phyloP scores from a whole-genome alignment of 2,329 filamentous ascomycete species.

The Neopestalotiopsis rosae region DNA sequence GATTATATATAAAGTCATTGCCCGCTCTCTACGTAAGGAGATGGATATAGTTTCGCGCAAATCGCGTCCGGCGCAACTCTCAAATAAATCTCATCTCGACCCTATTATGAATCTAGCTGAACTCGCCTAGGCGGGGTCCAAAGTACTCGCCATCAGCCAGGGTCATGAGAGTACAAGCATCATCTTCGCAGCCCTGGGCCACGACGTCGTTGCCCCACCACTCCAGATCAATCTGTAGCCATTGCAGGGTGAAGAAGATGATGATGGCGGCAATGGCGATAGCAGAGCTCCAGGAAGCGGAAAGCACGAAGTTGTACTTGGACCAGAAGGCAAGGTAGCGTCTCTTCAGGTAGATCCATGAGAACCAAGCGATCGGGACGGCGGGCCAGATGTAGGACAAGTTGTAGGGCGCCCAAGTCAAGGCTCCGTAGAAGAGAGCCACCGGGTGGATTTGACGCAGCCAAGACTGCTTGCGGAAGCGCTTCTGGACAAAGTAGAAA shows the following conservation, averaged over 20 bases:
- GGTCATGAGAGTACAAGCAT: constrained; percentile 42
- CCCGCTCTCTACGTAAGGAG: background rate
- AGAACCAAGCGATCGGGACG: constrained; percentile 49
- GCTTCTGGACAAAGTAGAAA: constrained; percentile 36
- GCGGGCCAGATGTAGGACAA: constrained; percentile 53
- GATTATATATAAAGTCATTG: background rate
- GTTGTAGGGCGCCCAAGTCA: constrained; percentile 42
- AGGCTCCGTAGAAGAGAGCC: constrained; percentile 30
- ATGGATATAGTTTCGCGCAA: background rate
- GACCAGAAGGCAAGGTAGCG: constrained; percentile 33
- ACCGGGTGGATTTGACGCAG: constrained; percentile 34
- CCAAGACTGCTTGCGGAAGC: constrained; percentile 25
- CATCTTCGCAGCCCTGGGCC: constrained; percentile 47
- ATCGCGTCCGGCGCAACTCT: background rate
- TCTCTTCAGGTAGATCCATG: constrained; percentile 25
- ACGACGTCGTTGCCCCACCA: constrained; percentile 54
- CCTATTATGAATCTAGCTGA: background rate
- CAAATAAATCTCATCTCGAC: background rate
- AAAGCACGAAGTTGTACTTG: constrained; percentile 35
- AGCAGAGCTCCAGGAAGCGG: constrained; percentile 31
- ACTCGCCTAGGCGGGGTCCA: constrained; percentile 29
- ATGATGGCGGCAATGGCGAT: constrained; percentile 32
- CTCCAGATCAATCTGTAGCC: constrained; percentile 26
- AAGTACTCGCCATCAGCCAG: constrained; percentile 37
- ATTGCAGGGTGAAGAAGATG: constrained; percentile 34